Base-by-base conservation (phyloP, 345 rosid species). In the Gossypioides kirkii region DNA sequence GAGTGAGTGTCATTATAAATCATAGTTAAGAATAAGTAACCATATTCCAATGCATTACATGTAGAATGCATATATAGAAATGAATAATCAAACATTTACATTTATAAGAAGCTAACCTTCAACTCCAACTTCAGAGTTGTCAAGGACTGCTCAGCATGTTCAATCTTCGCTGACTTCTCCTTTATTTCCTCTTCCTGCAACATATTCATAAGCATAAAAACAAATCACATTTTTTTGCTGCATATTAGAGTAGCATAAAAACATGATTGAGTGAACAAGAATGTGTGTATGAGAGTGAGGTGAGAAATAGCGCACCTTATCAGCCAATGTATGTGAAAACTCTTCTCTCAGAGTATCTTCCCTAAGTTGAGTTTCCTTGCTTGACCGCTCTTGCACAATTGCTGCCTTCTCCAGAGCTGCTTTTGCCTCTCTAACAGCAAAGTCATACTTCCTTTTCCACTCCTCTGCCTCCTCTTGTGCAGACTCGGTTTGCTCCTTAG, bases 361-460 rank as follows among this genome's bases (percentile, higher is more conserved):
- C 78, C 99, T 90, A 75, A 79, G 77, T 61, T 91, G 98, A 38
- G 86, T 86, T 74, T 91, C 92, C 86, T 90, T 96, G 74, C 79
- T 89, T 52, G 84, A 70, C 41, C 97, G 89, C 50, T 93, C 96
- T 80, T 93, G 98, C 63, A 86, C 90, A 53, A 84, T 75, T 47
- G 98, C 92, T 65, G 96, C 99, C 82, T 96, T 96, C 89, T 90
- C 97, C 36, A 93, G 78, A 74, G 99, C 97, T 74, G 87, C 81
- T 81, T 88, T 93, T 55, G 98, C 95, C 72, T 93, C 98, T 82
- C 94, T 86, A 59, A 88, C 90, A 53, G 97, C 95, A 70, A 80
- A 81, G 75, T 89, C 98, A 74, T 87, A 96, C 83, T 93, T 96
- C 72, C 98, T 85, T 79, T 90, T 87, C 99, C 99, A 96, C 69